Evolutionary conservation across 2,329 filamentous ascomycete genomes (phyloP).

Genomic region (Hypoxylon sp.): DNA sequence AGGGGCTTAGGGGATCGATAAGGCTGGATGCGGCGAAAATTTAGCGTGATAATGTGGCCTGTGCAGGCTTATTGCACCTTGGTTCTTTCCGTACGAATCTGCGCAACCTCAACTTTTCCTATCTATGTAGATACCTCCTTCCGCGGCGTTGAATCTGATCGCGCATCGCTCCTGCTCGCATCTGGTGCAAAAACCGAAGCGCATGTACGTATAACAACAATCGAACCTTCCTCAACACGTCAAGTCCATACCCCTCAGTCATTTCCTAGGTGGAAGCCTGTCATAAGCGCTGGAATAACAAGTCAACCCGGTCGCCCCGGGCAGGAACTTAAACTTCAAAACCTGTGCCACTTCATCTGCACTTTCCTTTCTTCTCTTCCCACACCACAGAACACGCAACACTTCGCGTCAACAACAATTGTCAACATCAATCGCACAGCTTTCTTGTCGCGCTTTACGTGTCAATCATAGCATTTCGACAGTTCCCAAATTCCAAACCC

Average conservation of each 20-base stretch:
- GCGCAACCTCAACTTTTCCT: slow-evolving; percentile 41
- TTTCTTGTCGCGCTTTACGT: slow-evolving; percentile 2
- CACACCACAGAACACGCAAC: slow-evolving; percentile 2
- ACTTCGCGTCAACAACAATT: slow-evolving; percentile 12
- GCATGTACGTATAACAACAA: slow-evolving; percentile 31
- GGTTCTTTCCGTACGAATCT: slow-evolving; percentile 27
- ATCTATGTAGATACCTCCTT: slow-evolving; percentile 39
- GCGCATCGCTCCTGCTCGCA: slow-evolving; percentile 26
- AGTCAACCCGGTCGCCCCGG: slow-evolving; percentile 13
- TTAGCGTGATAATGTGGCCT: slow-evolving; percentile 23
- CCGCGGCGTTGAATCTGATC: slow-evolving; percentile 29
- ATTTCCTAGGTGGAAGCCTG: slow-evolving; percentile 5
- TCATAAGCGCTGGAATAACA: slow-evolving; percentile 12
- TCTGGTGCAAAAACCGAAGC: slow-evolving; percentile 10
- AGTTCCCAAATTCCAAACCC: slow-evolving; percentile 5
- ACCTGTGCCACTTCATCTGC: slow-evolving; percentile 1
- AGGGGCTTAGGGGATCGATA: slow-evolving; percentile 24
- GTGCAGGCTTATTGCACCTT: slow-evolving; percentile 33
- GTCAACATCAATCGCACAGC: slow-evolving; percentile 4
- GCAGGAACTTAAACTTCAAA: slow-evolving; percentile 12
- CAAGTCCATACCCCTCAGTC: not conserved
- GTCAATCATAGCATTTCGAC: slow-evolving; percentile 9
- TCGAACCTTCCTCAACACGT: slow-evolving; percentile 3
- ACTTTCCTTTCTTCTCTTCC: slow-evolving; percentile 15
- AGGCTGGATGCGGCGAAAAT: slow-evolving; percentile 44